Base-by-base conservation (phyloP, 2,329 filamentous ascomycete genomes). In the Teratosphaeria pseudoeucalypti region DNA sequence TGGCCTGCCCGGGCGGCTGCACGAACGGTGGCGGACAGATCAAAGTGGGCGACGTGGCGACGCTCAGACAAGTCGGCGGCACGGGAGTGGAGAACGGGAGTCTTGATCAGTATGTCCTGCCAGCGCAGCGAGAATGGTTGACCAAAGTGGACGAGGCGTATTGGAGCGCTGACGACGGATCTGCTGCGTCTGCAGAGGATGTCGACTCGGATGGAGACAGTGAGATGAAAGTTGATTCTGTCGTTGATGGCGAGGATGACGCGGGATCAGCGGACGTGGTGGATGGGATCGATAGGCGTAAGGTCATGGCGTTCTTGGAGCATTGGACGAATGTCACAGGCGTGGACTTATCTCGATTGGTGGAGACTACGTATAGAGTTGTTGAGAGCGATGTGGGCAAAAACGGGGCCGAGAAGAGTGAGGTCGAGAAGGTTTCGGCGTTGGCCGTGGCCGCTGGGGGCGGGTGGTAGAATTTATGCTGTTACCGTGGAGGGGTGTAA, bases 1-100 rank as follows among this genome's bases (percentile, higher is more conserved):
- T 99, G 94, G 94, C 94, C 14, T 99, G 94, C 73, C 94, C 94
- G 0, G 94, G 94, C n/a, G 94, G 94, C 2, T 99, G 94, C 76
- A 99, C 94, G 58, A 99, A 99, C 68, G 94, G 94, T 1, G 94
- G 94, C 43, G 94, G 94, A 0, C 94, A 99, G 77, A 86, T 99
- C 71, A 96, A 96, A 71, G 84, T 90, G 29, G 89, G 90, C 57
- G 94, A 97, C 71, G 84, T 88, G 6, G 76, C 74, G 52, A 73
- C 74, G 5, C 62, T 80, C 29, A 65, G 76, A 62, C 68, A 62
- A 69, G 70, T 64, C 1, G 65, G 64, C 9, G 65, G 67, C 23
- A 70, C 68, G 6, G 70, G 68, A 2, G 66, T 74, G n/a, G 68
- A 69, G 54, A 71, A 72, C 52, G 69, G 70, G 39, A 66, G 67